Evolutionary conservation across 2,329 filamentous ascomycete genomes (phyloP), one percentile per base, ranked within the genome.

Genomic region (Clarireedia paspali): DNA sequence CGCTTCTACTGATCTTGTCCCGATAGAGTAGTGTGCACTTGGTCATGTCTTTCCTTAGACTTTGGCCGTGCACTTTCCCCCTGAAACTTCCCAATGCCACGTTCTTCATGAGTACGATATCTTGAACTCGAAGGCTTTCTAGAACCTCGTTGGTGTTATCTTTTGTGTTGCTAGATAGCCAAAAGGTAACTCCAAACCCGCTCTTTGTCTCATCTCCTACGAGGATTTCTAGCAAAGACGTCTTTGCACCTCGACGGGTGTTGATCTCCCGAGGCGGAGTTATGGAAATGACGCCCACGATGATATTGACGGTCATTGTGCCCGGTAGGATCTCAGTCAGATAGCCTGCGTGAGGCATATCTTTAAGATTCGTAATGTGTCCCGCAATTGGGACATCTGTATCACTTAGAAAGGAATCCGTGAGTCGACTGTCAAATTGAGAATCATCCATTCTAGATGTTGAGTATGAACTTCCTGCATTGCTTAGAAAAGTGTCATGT

Each of bases 141-240:
- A 79, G 64, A 7, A 59, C 49, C 23, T 30, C 56, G 27, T 53
- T 64, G 39, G 61, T 60, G 53, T 50, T 59, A 42, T 60, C 66
- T 55, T 70, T 68, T n/a, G 47, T 62, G 40, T 38, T 61, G 46
- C 60, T 59, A 3, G 78, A 72, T 1, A 95, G 74, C 92, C 92
- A 97, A 68, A 95, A 90, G 2, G 87, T 91, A 55, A 96, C 77
- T 27, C 79, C 82, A 71, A 96, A 95, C 2, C 87, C 88, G 0
- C 88, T 82, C 60, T 79, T 82, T 0, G 91, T 95, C 51, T 96
- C 88, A 69, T 97, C 92, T 5, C 88, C 91, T 1, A 96, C 83
- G 1, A 91, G 75, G 2, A 94, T 70, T 70, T 95, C 90, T 42
- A 92, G 74, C 3, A 95, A 77, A 5, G 87, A 80, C 51, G 85